A percentile compares a stretch with the other conserved stretches of the same genome.
Conservation (phyloP, 2,329 filamentous ascomycete genomes). For the Ophiocordyceps unilateralis region DNA sequence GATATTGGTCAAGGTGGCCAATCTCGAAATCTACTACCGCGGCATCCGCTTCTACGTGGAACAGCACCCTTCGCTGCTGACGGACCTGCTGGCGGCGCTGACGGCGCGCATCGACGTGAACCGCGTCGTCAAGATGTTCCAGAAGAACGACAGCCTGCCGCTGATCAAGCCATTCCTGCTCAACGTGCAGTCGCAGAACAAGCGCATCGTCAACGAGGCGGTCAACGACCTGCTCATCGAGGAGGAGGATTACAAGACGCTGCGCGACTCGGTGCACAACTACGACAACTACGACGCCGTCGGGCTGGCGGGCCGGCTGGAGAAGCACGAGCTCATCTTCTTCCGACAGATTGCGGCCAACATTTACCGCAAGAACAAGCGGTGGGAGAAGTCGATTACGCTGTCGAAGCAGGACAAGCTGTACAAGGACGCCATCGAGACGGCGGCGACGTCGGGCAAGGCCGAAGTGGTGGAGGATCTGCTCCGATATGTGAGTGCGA, state of each 20-base stretch:
- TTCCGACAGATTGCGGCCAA: conserved; percentile 96
- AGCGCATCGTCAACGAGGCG: conserved; percentile 92
- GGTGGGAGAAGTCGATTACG: conserved; percentile 97
- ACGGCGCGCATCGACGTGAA: conserved; percentile 95
- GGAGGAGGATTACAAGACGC: conserved; percentile 97
- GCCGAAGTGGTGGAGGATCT: conserved; percentile 86
- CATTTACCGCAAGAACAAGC: conserved; percentile 99
- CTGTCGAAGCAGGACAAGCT: conserved; percentile 98
- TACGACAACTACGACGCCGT: conserved; percentile 98
- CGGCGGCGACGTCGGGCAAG: conserved; percentile 81
- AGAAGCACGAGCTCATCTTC: conserved; percentile 97
- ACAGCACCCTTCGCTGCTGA: conserved; percentile 87
- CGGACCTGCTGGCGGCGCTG: conserved; percentile 82
- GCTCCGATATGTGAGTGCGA: conserved; percentile 90
- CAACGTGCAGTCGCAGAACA: conserved; percentile 93
- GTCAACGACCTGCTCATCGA: conserved; percentile 97
- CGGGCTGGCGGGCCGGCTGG: conserved; percentile 75
- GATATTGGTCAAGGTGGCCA: conserved; percentile 91
- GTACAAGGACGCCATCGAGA: conserved; percentile 99
- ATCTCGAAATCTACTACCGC: conserved; percentile 97
- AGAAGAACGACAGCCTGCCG: conserved; percentile 94
- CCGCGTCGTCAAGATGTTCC: conserved; percentile 97
- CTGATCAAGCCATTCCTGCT: conserved; percentile 98
- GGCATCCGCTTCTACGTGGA: conserved; percentile 94
- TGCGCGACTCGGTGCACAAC: conserved; percentile 93